Evolutionary conservation across 495 filamentous ascomycete genomes (phyloP), one percentile per base, ranked within the genome.

Genomic region (Parathielavia hyrcaniae): DNA sequence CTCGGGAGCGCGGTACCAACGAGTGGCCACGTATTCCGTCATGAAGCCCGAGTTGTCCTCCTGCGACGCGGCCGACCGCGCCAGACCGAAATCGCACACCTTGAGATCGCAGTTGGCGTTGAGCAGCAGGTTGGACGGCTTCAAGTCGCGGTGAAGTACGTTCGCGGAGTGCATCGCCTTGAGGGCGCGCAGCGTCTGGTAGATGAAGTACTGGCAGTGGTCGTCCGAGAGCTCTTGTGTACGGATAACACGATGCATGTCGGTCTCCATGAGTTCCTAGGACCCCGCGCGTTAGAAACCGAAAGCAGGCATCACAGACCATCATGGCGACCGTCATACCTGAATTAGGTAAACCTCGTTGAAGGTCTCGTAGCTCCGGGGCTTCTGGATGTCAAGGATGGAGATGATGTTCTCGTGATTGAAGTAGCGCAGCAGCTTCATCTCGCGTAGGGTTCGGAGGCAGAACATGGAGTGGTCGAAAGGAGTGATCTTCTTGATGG

Each of bases 381-480:
- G 95, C 77, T 96, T 93, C 76, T 99, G 95, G 64, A 99, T 97
- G 73, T 99, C 95, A 50, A 99, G 80, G 65, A 99, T 99, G 38
- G 91, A 96, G 69, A 99, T 99, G 75, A 99, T 97, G 74, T 99
- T 99, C 75, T 99, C 95, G 69, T 99, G 95, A 76, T 99, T 99
- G 81, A 99, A 99, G 75, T 99, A 97, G 63, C 95, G 83, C 62
- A 99, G 79, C 55, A 99, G 80, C 82, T 99, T 99, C 95, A 99
- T 99, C 75, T 99, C 95, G 67, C 95, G 90, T 62, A 99, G 77
- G 8, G 95, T 99, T 67, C 95, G 82, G 64, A 99, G 76, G 71
- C 93, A 97, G 80, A 98, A 98, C 92, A 97, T 97, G 66, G 90
- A 96, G 69, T 97, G 92, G 64, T 98, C 93, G 75, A 97, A 97